These are phyloP conservation scores for Ogataea zsoltii DNA, from an alignment of 805 yeast genomes.

Conservation along the genomic window DNA sequence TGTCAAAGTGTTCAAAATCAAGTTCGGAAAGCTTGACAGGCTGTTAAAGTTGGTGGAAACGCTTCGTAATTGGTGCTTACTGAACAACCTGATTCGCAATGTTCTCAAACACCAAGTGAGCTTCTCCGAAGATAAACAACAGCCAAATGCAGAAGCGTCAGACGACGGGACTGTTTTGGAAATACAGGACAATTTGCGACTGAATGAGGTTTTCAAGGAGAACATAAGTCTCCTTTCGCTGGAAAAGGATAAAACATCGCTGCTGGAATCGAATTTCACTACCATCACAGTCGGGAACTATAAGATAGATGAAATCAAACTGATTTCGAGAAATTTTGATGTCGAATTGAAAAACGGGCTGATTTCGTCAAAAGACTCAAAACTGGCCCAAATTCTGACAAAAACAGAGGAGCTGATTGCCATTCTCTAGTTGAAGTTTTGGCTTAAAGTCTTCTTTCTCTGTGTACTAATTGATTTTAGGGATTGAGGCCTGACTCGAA, in stretches of 20 bases:
- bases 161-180: conserved; percentile 15
- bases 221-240: conserved; percentile 8
- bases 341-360: conserved; percentile 19
- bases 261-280: neutral
- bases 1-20: conserved; percentile 30
- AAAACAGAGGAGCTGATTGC: conserved; percentile 19
- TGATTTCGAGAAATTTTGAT: conserved; percentile 8
- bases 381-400: conserved; percentile 11
- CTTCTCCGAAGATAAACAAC: neutral
- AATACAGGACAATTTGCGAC: conserved; percentile 20
- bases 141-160: neutral
- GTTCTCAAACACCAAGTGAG: conserved; percentile 10
- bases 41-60: conserved; percentile 20
- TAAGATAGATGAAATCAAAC: conserved; percentile 13
- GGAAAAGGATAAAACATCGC: neutral
- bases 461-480: neutral
- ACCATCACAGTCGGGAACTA: conserved; percentile 15
- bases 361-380: conserved; percentile 9
- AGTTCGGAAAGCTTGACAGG: conserved; percentile 22
- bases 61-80: conserved; percentile 31
- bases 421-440: neutral
- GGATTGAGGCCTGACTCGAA: neutral
- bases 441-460: no score
- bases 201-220: conserved; percentile 25
- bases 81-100: conserved; percentile 28